Conservation (phyloP, 2,329 filamentous ascomycete genomes). For the Alternaria viburni region DNA sequence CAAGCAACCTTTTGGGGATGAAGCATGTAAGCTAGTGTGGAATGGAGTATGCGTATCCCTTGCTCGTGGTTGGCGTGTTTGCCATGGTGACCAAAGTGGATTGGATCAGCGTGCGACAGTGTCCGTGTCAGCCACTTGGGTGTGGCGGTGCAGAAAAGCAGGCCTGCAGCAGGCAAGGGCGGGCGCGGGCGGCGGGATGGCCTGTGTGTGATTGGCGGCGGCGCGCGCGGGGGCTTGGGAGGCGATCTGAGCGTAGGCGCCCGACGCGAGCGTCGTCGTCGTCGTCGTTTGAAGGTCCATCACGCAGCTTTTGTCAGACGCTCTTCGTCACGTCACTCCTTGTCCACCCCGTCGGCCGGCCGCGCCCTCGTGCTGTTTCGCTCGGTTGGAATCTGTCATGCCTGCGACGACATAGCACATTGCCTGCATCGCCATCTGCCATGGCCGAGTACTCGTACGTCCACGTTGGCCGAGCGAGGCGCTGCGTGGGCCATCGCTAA, state of each 20-base stretch:
- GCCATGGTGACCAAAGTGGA: neutral
- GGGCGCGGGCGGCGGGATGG: conserved; percentile 9
- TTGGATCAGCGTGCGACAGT: neutral
- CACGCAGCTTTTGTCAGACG: neutral
- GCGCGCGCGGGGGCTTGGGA: conserved; percentile 1
- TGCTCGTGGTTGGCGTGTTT: neutral
- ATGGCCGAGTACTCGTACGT: conserved; percentile 39
- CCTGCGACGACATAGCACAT: neutral
- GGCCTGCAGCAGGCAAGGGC: neutral
- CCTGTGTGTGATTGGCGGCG: conserved; percentile 4
- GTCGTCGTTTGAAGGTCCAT: neutral
- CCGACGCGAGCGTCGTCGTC: conserved; percentile 4
- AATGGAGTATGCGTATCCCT: conserved; percentile 23
- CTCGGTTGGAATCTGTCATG: conserved; percentile 15
- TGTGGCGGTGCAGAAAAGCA: neutral
- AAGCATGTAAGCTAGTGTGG: conserved; percentile 32
- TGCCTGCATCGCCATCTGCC: conserved; percentile 7
- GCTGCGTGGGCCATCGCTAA: conserved; percentile 15
- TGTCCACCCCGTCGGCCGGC: conserved; percentile 22
- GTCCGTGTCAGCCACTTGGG: neutral
- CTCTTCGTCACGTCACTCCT: conserved; percentile 40
- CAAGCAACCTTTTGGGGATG: conserved; percentile 24
- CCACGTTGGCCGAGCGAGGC: conserved; percentile 8
- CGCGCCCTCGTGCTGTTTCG: neutral
- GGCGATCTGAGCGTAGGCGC: conserved; percentile 24